phyloP scores from a whole-genome alignment of 2,329 filamentous ascomycete genomes.

The Paraphaeosphaeria sporulosa region DNA sequence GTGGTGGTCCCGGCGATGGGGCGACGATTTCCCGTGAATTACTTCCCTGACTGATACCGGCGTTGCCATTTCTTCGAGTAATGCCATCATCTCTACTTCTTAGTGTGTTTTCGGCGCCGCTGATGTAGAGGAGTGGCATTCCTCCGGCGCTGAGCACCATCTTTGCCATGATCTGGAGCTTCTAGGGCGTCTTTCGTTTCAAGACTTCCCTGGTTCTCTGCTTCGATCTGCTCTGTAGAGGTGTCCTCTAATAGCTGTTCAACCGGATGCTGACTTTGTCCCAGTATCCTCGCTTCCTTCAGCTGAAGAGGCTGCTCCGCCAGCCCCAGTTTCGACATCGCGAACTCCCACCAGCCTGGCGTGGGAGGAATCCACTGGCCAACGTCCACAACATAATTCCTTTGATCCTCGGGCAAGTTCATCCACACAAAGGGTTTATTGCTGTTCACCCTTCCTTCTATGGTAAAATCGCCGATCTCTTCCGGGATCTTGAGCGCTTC shows the following conservation, averaged over 20 bases:
- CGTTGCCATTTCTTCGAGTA: neutral
- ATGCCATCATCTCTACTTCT: neutral
- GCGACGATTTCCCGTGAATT: neutral
- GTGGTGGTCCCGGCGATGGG: neutral
- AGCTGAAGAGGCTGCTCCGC: conserved; percentile 5
- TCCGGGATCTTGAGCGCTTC: conserved; percentile 38
- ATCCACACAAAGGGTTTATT: conserved; percentile 16
- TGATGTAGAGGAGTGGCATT: neutral
- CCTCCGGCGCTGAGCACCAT: neutral
- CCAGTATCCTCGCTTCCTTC: conserved; percentile 10
- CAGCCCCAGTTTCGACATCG: conserved; percentile 9
- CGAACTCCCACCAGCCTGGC: conserved; percentile 11
- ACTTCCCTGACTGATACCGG: neutral
- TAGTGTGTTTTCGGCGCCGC: neutral
- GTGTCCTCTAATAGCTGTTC: neutral
- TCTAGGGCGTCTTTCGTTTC: neutral
- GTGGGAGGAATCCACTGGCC: conserved; percentile 12
- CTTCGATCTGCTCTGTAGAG: neutral
- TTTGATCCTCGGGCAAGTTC: conserved; percentile 15
- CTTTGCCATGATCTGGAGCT: neutral
- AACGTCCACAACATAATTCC: conserved; percentile 12
- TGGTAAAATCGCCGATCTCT: conserved; percentile 14
- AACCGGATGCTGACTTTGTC: conserved; percentile 1
- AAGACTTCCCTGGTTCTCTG: neutral
- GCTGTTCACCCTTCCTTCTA: conserved; percentile 15